These are phyloP conservation scores for Solanum peruvianum DNA, from an alignment of 257 asterid species.

Conservation along the genomic window DNA sequence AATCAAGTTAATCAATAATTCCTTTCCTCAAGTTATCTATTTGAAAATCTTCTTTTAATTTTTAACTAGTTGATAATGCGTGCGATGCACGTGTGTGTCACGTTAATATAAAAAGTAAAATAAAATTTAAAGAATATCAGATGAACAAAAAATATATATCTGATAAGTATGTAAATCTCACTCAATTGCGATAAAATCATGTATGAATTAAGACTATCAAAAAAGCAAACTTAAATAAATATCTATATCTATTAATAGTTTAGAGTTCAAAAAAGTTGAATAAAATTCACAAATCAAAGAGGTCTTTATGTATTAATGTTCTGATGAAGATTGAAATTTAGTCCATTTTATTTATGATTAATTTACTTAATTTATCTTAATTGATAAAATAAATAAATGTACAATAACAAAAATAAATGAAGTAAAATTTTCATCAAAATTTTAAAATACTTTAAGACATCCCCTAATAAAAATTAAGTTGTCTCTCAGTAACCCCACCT, in stretches of 20 bases:
- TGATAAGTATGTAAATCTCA: not conserved
- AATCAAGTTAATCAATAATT: no score
- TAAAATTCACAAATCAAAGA: not conserved
- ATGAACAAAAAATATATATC: not conserved
- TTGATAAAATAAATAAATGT: not conserved
- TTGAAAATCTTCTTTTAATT: no score
- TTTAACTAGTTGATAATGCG: no score
- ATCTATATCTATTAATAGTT: not conserved
- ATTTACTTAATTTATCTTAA: not conserved
- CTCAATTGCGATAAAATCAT: not conserved
- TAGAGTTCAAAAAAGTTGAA: not conserved
- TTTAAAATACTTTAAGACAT: not conserved
- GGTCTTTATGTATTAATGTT: not conserved
- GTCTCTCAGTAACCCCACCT: not conserved
- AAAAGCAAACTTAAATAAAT: not conserved
- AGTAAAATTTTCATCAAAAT: not conserved
- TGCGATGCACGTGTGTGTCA: no score
- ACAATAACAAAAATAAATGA: not conserved
- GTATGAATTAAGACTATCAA: not conserved
- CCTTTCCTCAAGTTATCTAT: no score
- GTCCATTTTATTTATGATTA: not conserved
- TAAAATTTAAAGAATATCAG: not conserved
- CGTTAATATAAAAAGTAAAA: no score
- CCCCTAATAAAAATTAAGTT: not conserved
- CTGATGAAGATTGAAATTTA: not conserved